Percentiles rank a stretch among this genome's conserved stretches.
Evolutionary conservation across 192 early-diverging fungal species (phyloP).

Genomic region (Entomortierella beljakovae): DNA sequence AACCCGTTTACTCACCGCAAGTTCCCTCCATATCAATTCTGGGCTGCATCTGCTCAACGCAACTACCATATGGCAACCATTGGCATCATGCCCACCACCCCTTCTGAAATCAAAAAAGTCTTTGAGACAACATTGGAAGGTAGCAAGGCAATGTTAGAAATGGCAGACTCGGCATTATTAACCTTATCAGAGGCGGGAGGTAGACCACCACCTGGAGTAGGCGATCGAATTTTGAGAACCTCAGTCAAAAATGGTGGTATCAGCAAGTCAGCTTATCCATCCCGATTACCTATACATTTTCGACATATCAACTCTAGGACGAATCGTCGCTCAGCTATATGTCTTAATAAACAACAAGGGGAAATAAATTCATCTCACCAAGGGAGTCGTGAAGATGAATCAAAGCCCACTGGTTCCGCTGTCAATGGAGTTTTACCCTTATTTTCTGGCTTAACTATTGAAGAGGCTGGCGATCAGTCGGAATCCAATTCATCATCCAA

Average conservation of each 20-base stretch:
- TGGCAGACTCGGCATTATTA: neutral
- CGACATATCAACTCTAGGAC: conserved; percentile 44
- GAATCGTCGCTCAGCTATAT: conserved; percentile 36
- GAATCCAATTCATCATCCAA: neutral
- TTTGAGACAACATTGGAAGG: neutral
- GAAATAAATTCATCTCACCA: neutral
- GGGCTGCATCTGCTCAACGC: conserved; percentile 39
- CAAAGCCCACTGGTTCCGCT: neutral
- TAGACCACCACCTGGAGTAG: conserved; percentile 3
- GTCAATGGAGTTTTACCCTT: neutral
- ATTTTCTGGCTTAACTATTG: conserved; percentile 7
- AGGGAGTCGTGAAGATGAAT: neutral
- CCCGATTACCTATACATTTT: conserved; percentile 41
- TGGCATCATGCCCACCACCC: conserved; percentile 1
- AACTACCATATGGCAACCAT: conserved; percentile 46
- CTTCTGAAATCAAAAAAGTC: neutral
- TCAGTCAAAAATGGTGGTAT: conserved; percentile 22
- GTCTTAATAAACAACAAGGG: conserved; percentile 11
- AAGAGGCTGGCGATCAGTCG: neutral
- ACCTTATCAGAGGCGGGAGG: conserved; percentile 2
- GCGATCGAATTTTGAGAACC: conserved; percentile 21
- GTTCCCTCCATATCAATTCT: conserved; percentile 43
- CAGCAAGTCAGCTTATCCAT: conserved; percentile 22
- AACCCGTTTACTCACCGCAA: conserved; percentile 40
- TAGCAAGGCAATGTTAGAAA: neutral